These are phyloP conservation scores for Cardamine chenopodiifolia DNA, from an alignment of 345 rosid genomes.

Conservation along the genomic window DNA sequence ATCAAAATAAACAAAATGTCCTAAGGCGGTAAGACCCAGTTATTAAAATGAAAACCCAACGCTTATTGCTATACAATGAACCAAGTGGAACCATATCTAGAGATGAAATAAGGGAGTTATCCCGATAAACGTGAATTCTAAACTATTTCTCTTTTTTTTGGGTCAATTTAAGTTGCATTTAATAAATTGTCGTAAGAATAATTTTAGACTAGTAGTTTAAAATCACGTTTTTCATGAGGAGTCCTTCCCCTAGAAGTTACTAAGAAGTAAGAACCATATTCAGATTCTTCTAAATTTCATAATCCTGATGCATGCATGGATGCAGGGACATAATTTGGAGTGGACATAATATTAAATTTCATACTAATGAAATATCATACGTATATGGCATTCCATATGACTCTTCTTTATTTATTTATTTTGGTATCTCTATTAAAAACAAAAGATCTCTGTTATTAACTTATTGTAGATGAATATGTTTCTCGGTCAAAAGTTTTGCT, in stretches of 20 bases:
- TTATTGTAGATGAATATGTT: not conserved
- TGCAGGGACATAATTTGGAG: not conserved
- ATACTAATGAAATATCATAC: conserved; percentile 1
- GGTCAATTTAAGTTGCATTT: not conserved
- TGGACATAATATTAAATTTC: not conserved
- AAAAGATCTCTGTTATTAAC: not conserved
- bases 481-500: not conserved
- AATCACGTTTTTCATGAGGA: not conserved
- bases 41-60: not conserved
- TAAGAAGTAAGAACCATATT: conserved; percentile 40
- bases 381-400: conserved; percentile 1
- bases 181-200: conserved; percentile 18
- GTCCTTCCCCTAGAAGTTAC: conserved; percentile 24
- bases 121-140: not conserved
- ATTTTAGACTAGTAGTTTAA: conserved; percentile 12
- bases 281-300: conserved; percentile 28
- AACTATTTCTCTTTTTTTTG: not conserved
- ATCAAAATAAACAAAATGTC: not conserved
- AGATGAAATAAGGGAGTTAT: not conserved
- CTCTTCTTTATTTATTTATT: too few species aligned
- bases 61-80: not conserved
- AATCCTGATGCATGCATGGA: conserved; percentile 25
- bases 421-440: not conserved
- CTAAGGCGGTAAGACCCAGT: too few species aligned
- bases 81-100: not conserved